Evolutionary conservation across 371 early-diverging fungal species (phyloP).

Genomic region (Mucor plumbeus): DNA sequence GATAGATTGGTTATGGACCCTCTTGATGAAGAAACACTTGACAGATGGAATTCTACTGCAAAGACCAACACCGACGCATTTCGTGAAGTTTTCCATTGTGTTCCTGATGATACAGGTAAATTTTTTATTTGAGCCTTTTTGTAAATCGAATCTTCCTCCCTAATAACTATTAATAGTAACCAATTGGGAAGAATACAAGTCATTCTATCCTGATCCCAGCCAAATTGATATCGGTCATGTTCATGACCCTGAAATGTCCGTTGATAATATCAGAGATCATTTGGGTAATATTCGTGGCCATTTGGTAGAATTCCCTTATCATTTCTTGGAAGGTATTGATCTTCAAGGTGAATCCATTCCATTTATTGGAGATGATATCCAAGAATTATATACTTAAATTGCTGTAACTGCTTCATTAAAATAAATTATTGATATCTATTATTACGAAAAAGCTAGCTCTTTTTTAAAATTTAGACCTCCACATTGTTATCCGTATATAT

Average conservation of each 20-base stretch:
- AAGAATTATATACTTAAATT: conserved; percentile 51
- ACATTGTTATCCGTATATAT: background rate
- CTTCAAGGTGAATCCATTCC: conserved; percentile 51
- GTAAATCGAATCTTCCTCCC: background rate
- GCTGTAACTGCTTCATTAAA: background rate
- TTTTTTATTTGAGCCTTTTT: background rate
- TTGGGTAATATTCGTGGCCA: conserved; percentile 65
- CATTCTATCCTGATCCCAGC: conserved; percentile 60
- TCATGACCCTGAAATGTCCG: conserved; percentile 48
- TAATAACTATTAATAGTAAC: conserved; percentile 39
- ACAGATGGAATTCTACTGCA: conserved; percentile 62
- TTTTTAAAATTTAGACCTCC: background rate
- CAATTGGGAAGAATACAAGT: conserved; percentile 72
- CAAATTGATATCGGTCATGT: conserved; percentile 51
- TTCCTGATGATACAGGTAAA: conserved; percentile 74
- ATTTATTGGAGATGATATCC: conserved; percentile 41
- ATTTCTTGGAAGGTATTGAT: conserved; percentile 71
- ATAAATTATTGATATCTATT: background rate
- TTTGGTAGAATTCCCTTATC: conserved; percentile 77
- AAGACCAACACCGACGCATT: conserved; percentile 64
- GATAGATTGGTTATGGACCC: conserved; percentile 65
- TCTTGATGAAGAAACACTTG: conserved; percentile 57
- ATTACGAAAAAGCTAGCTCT: background rate
- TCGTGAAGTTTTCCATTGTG: conserved; percentile 76
- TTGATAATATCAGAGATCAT: conserved; percentile 50